Evolutionary conservation across 306 rosid species (phyloP), one percentile per base, ranked within the genome.

Genomic region (Datisca glomerata): DNA sequence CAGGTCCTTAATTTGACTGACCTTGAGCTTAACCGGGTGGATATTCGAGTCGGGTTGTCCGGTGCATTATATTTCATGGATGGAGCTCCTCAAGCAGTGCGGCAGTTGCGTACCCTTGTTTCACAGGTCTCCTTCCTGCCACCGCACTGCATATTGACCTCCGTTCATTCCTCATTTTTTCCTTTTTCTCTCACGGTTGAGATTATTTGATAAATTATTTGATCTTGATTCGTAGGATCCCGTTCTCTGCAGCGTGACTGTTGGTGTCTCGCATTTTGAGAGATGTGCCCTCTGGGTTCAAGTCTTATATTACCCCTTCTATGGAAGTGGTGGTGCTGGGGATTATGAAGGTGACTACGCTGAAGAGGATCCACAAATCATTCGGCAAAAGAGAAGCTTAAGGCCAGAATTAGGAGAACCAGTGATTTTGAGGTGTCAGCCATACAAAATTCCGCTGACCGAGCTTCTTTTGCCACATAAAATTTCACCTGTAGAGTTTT

Each of bases 371-470:
- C 93, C 98, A 17, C 91, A 89, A 55, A 70, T 84, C 38, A 62
- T 72, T 70, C 74, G 81, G 70, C 98, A 89, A 62, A 84, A 75
- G 79, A 84, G 96, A 78, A 89, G 93, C 70, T 63, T 84, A 64
- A 84, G 93, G 65, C 92, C 93, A 3, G 98, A 84, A 70, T 65
- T 89, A 24, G 98, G 98, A 24, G 98, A 89, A 59, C 98, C 95
- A 14, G 95, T 84, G 63, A 84, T 89, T 49, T 63, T 89, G 83
- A 80, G 98, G 75, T 84, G 98, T 78, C 92, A 63, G 27, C 98
- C 93, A 18, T 89, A 89, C 71, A 89, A 84, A 62, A 75, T 89
- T 38, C 95, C 98, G 0, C 64, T 89, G 60, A 84, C 98, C 0
- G 98, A 89, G 67, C 86, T 84, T 49, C 95, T 89, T 51, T 56